A percentile compares a stretch with the other conserved stretches of the same genome.
phyloP scores from a whole-genome alignment of 2,329 filamentous ascomycete species.

The Nemania sp. region DNA sequence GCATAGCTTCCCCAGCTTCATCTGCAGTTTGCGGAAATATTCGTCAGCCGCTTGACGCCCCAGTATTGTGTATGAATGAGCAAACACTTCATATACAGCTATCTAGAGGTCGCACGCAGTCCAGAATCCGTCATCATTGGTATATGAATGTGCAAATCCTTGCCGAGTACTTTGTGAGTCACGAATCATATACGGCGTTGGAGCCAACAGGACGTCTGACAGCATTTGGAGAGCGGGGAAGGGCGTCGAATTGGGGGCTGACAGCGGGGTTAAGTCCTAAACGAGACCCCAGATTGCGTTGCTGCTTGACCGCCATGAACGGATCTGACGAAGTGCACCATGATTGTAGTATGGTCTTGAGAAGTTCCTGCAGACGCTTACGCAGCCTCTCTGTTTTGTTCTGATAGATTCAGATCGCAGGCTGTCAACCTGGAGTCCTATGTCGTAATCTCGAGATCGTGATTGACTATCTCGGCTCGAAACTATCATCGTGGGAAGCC shows the following conservation, averaged over 20 bases:
- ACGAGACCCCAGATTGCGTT: slow-evolving; percentile 13
- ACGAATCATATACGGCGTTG: slow-evolving; percentile 7
- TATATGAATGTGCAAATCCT: background rate
- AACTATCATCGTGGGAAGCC: slow-evolving; percentile 11
- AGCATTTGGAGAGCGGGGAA: slow-evolving; percentile 27
- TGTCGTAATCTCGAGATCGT: slow-evolving; percentile 27
- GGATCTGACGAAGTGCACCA: slow-evolving; percentile 22
- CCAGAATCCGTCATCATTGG: slow-evolving; percentile 8
- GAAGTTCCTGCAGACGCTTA: slow-evolving; percentile 38
- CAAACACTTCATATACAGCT: slow-evolving; percentile 8
- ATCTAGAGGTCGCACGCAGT: slow-evolving; percentile 5
- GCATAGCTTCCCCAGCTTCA: slow-evolving; percentile 21
- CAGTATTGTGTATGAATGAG: background rate
- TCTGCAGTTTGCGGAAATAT: slow-evolving; percentile 33
- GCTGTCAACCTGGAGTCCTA: slow-evolving; percentile 11
- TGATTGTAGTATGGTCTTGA: background rate
- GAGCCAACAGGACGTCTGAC: slow-evolving; percentile 18
- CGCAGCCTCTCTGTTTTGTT: slow-evolving; percentile 38
- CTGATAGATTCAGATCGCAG: slow-evolving; percentile 22
- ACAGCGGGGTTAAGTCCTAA: slow-evolving; percentile 25
- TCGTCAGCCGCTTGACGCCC: slow-evolving; percentile 24
- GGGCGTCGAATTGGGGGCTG: slow-evolving; percentile 25
- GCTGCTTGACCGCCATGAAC: slow-evolving; percentile 27
- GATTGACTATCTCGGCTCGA: slow-evolving; percentile 2
- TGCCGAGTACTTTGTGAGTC: slow-evolving; percentile 23